Conservation (phyloP, 2,329 filamentous ascomycete genomes). For the Penicillium sp. region DNA sequence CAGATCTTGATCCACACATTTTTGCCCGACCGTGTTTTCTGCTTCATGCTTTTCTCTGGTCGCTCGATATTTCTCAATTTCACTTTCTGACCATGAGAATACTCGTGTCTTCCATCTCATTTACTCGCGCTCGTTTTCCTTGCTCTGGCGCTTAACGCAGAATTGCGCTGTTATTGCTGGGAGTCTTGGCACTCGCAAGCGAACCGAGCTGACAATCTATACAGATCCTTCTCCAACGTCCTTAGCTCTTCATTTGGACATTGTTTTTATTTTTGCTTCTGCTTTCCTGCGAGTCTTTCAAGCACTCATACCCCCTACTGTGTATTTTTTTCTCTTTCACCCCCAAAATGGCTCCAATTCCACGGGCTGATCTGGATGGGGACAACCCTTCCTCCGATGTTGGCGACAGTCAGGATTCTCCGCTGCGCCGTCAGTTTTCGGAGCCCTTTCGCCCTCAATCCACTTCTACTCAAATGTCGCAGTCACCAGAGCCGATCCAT, state of each 20-base stretch:
- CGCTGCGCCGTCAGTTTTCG: slow-evolving; percentile 41
- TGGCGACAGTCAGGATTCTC: slow-evolving; percentile 39
- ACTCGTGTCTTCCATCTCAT: background rate
- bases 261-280: background rate
- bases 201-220: slow-evolving; percentile 36
- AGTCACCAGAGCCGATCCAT: slow-evolving; percentile 33
- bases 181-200: slow-evolving; percentile 39
- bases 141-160: slow-evolving; percentile 9
- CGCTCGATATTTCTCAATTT: background rate
- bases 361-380: slow-evolving; percentile 36
- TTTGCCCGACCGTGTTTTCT: slow-evolving; percentile 29
- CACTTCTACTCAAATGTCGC: slow-evolving; percentile 37
- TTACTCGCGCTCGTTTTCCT: slow-evolving; percentile 12
- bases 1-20: slow-evolving; percentile 29
- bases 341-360: slow-evolving; percentile 34
- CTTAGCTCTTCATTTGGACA: slow-evolving; percentile 9
- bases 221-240: slow-evolving; percentile 20
- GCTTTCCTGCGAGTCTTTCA: background rate
- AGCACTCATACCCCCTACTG: slow-evolving; percentile 2
- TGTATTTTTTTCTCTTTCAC: background rate
- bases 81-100: background rate
- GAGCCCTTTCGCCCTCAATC: slow-evolving; percentile 37
- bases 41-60: slow-evolving; percentile 4
- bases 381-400: slow-evolving; percentile 40
- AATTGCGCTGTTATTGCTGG: slow-evolving; percentile 22